These are phyloP conservation scores for Penicillium paneum DNA, from an alignment of 2,329 filamentous ascomycete species.

Conservation along the genomic window DNA sequence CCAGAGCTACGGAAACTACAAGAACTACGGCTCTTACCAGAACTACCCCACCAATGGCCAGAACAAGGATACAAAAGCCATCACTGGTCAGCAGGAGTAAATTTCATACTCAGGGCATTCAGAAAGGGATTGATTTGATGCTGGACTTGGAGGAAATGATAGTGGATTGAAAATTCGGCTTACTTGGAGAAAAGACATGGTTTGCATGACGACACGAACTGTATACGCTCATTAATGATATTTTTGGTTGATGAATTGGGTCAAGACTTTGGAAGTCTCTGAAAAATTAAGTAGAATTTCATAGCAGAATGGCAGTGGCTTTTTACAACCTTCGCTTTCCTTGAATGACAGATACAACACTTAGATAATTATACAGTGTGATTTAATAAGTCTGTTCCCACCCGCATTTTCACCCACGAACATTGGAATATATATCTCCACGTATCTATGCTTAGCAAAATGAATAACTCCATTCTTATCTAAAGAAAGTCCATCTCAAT, in stretches of 20 bases:
- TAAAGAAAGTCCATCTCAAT: constrained; percentile 1
- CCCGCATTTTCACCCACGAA: no score
- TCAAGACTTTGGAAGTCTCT: not conserved
- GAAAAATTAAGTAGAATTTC: not conserved
- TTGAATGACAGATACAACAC: no score
- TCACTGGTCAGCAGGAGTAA: constrained; percentile 5
- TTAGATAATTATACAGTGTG: no score
- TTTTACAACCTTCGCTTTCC: not conserved
- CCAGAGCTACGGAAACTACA: constrained; percentile 8
- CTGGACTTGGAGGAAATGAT: not conserved
- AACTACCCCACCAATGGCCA: not conserved
- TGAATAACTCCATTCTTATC: not conserved
- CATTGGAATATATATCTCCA: no score
- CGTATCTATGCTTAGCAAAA: not conserved
- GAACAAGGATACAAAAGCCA: constrained; percentile 2
- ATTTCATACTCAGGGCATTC: not conserved
- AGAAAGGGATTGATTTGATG: no score
- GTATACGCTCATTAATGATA: constrained; percentile 22
- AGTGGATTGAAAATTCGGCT: not conserved
- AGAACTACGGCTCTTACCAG: constrained; percentile 9
- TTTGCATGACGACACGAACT: constrained; percentile 21
- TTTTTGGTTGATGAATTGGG: not conserved
- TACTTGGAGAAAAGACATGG: constrained; percentile 9
- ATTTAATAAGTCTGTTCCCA: no score
- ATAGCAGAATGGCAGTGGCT: not conserved